A percentile compares a stretch with the other conserved stretches of the same genome.
These are phyloP conservation scores for Perkinsela sp. DNA, from an alignment of 208 protist species.

Conservation along the genomic window DNA sequence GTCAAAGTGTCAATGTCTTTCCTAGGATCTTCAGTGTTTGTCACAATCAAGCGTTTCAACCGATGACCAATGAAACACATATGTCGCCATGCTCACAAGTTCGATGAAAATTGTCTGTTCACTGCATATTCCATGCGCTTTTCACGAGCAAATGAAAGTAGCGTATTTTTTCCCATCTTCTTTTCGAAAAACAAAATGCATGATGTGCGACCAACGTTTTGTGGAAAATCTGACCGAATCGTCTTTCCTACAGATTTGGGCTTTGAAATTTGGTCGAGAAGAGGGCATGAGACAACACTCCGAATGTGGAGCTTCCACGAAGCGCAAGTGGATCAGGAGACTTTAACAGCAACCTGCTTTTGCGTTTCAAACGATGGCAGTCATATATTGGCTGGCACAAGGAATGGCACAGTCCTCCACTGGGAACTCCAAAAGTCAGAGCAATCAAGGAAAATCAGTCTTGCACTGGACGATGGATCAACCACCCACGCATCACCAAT, in stretches of 20 bases:
- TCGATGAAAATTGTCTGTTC: no score
- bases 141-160: slow-evolving; percentile 60
- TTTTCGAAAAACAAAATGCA: no score
- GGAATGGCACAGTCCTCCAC: not conserved
- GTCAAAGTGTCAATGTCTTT: no score
- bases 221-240: not conserved
- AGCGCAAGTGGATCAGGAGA: no score
- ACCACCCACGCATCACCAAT: not conserved
- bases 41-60: no score
- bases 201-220: not conserved
- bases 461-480: not conserved
- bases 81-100: no score
- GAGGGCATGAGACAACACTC: not conserved
- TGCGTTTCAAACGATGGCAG: not conserved
- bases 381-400: not conserved
- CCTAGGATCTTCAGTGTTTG: no score
- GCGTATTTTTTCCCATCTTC: no score
- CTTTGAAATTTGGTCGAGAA: not conserved
- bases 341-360: not conserved
- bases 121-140: slow-evolving; percentile 66
- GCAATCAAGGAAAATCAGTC: not conserved
- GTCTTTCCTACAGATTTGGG: not conserved
- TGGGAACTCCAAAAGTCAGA: not conserved
- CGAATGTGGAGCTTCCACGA: not conserved
- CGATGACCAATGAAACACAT: no score